Base-by-base conservation (phyloP, 2,329 filamentous ascomycete species). In the Gaeumannomyces sp. region DNA sequence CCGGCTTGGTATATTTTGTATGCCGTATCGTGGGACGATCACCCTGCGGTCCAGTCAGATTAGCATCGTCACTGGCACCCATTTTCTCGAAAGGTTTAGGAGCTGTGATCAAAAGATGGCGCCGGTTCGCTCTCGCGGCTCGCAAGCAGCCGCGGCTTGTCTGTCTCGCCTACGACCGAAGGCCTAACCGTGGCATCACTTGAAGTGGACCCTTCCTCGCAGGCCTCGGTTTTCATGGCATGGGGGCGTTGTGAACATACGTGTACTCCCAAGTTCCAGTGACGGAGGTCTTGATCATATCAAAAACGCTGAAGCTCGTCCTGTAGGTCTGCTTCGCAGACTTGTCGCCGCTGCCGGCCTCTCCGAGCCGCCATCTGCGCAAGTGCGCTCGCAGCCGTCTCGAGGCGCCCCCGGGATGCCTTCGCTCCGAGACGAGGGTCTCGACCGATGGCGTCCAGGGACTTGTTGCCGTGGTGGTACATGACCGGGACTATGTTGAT, bases 401-500 rank as follows among this genome's bases (percentile, higher is more conserved):
- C 65, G 58, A 64, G 60, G 16, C 65, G 29, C 28, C 31, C 33
- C 4, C 62, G 59, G 19, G 63, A 63, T 16, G 28, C 22, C 4
- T 53, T 11, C 6, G 59, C 19, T 63, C 45, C n/a, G 22, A 22
- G 25, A 7, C 4, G 45, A 53, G 45, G 10, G 45, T 10, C n/a
- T 10, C n/a, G 45, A 53, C 8, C n/a, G 22, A 53, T 53, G 45
- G 57, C 60, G n/a, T 64, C 28, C 10, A 60, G 63, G 16, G 58
- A 61, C n/a, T 63, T 63, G 28, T 60, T 31, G n/a, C 62, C 61
- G 25, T 64, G 35, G 59, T 66, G 64, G 62, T 68, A 68, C 50
- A 70, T 59, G 4, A 70, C 66, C 11, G 69, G 68, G 2, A 69
- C 66, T 22, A 68, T 33, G 35, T 67, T 69, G 11, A 69, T 60